Evolutionary conservation across 257 asterid species (phyloP).

Genomic region (Rauvolfia tetraphylla): DNA sequence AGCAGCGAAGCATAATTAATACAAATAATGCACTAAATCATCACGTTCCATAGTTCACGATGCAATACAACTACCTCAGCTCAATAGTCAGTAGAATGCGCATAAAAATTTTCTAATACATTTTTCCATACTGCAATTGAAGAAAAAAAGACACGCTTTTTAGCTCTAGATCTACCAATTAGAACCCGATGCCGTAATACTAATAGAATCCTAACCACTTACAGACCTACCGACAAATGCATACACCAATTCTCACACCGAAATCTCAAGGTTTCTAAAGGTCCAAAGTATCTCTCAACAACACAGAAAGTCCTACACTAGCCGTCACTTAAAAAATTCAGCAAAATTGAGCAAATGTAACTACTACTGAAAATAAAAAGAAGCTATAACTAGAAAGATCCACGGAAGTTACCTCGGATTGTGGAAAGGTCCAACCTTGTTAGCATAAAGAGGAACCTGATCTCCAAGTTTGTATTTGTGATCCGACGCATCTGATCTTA

Average conservation of each 20-base stretch:
- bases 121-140: too few relatives aligned
- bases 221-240: conserved; percentile 3
- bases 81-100: neutral
- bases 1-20: neutral
- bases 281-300: neutral
- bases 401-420: conserved; percentile 32
- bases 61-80: neutral
- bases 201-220: neutral
- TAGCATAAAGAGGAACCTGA: conserved; percentile 37
- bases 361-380: neutral
- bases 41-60: neutral
- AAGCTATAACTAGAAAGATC: neutral
- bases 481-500: conserved; percentile 37
- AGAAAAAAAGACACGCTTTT: neutral
- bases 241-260: neutral
- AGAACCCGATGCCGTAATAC: too few relatives aligned
- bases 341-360: neutral
- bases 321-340: neutral
- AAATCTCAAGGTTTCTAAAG: neutral
- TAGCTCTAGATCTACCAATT: conserved; percentile 15
- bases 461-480: conserved; percentile 32
- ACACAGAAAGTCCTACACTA: neutral
- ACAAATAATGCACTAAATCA: neutral
- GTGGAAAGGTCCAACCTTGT: conserved; percentile 45
- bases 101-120: neutral